Percentiles rank a stretch among this genome's conserved stretches.
These are phyloP conservation scores for Neurospora tetraspora DNA, from an alignment of 495 filamentous ascomycete genomes.

Conservation along the genomic window DNA sequence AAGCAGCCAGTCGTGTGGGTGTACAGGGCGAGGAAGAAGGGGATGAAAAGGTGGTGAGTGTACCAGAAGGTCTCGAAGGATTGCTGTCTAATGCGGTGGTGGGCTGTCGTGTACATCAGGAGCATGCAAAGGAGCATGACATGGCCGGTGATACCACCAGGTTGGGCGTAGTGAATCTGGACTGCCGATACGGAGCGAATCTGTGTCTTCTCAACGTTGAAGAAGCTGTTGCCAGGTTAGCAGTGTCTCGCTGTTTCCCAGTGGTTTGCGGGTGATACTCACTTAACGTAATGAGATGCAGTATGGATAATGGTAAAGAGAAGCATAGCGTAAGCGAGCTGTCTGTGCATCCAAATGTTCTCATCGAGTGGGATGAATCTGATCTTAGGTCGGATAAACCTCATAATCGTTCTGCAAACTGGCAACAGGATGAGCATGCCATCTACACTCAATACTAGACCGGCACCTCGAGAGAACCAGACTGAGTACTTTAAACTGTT, in stretches of 20 bases:
- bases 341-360: conserved; percentile 92
- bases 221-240: conserved; percentile 56
- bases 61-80: conserved; percentile 99
- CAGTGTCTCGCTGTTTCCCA: conserved; percentile 2
- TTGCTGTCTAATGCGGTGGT: conserved; percentile 88
- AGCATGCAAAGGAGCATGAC: conserved; percentile 99
- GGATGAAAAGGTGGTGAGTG: conserved; percentile 94
- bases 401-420: conserved; percentile 85
- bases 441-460: conserved; percentile 72
- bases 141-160: conserved; percentile 90
- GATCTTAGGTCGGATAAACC: conserved; percentile 77
- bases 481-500: conserved; percentile 83
- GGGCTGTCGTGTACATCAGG: conserved; percentile 94
- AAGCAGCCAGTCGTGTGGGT: conserved; percentile 96
- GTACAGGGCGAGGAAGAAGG: conserved; percentile 87
- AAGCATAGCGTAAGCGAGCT: conserved; percentile 83
- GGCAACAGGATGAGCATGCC: conserved; percentile 80
- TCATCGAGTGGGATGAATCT: conserved; percentile 87
- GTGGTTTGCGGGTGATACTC: conserved; percentile 23
- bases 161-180: conserved; percentile 85
- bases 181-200: conserved; percentile 71
- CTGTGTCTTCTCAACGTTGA: conserved; percentile 82
- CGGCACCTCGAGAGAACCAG: conserved; percentile 92
- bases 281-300: conserved; percentile 90
- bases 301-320: conserved; percentile 74